These are phyloP conservation scores for Ophiostoma sp. DNA, from an alignment of 2,329 filamentous ascomycete genomes.

Conservation along the genomic window DNA sequence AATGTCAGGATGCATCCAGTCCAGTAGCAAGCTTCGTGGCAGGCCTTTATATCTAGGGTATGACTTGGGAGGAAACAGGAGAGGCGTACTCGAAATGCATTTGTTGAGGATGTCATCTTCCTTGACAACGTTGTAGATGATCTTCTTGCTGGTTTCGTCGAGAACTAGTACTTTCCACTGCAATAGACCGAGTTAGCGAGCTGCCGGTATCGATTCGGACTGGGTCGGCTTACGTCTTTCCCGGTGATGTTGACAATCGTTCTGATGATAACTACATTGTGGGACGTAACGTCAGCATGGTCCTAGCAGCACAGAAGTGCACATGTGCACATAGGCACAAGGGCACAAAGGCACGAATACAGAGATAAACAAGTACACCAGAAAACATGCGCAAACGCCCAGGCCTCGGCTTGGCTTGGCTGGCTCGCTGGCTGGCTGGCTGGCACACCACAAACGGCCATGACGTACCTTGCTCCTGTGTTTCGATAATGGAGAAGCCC, in stretches of 20 bases:
- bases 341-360: neutral
- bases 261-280: constrained; percentile 59
- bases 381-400: neutral
- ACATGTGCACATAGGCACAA: neutral
- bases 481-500: constrained; percentile 77
- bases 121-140: constrained; percentile 85
- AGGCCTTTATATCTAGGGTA: neutral
- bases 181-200: neutral
- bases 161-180: constrained; percentile 97
- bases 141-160: constrained; percentile 74
- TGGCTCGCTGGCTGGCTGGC: neutral
- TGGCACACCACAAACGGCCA: neutral
- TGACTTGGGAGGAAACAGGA: neutral
- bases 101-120: constrained; percentile 96
- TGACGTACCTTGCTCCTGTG: constrained; percentile 67
- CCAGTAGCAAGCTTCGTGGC: neutral
- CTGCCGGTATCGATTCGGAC: neutral
- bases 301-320: neutral
- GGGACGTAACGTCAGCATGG: neutral
- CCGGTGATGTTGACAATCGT: constrained; percentile 72
- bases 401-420: neutral
- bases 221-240: constrained; percentile 62
- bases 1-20: constrained; percentile 3
- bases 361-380: neutral
- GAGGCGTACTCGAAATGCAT: constrained; percentile 79